These are phyloP conservation scores for Mucor sp. DNA, from an alignment of 371 early-diverging fungal genomes.

Conservation along the genomic window DNA sequence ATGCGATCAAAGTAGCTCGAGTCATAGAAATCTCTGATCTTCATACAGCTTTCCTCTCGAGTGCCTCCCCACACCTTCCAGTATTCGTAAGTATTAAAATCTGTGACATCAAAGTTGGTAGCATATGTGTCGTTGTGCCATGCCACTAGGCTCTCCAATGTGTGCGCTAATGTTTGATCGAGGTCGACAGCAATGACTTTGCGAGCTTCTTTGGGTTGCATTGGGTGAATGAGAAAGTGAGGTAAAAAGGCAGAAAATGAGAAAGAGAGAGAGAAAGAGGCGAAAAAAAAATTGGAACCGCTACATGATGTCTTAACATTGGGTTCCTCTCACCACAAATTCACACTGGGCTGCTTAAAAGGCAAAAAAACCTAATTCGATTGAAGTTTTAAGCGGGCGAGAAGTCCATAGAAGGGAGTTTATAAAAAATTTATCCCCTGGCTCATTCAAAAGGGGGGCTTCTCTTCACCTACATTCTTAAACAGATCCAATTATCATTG, in stretches of 20 bases:
- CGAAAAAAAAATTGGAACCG: background rate
- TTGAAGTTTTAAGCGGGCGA: background rate
- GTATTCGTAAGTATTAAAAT: slow-evolving; percentile 48
- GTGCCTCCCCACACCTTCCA: slow-evolving; percentile 55
- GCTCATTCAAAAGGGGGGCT: background rate
- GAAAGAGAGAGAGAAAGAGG: background rate
- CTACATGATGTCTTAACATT: background rate
- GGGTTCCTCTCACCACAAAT: background rate
- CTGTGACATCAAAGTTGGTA: slow-evolving; percentile 35
- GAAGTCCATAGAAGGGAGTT: background rate
- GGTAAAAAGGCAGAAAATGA: background rate
- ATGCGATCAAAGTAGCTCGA: slow-evolving; percentile 47
- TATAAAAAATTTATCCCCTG: slow-evolving; percentile 1
- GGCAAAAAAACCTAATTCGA: background rate
- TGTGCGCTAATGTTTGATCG: slow-evolving; percentile 54
- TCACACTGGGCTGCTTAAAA: background rate
- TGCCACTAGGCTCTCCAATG: slow-evolving; percentile 39
- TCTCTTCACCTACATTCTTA: background rate
- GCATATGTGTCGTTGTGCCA: slow-evolving; percentile 53
- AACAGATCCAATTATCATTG: slow-evolving; percentile 7
- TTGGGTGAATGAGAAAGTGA: background rate
- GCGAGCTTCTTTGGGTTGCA: slow-evolving; percentile 26
- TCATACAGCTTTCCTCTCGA: slow-evolving; percentile 44
- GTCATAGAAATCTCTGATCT: slow-evolving; percentile 54
- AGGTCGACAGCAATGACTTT: slow-evolving; percentile 57